Evolutionary conservation across 768 basidiomycete species (phyloP).

Genomic region (Mycena rosella): DNA sequence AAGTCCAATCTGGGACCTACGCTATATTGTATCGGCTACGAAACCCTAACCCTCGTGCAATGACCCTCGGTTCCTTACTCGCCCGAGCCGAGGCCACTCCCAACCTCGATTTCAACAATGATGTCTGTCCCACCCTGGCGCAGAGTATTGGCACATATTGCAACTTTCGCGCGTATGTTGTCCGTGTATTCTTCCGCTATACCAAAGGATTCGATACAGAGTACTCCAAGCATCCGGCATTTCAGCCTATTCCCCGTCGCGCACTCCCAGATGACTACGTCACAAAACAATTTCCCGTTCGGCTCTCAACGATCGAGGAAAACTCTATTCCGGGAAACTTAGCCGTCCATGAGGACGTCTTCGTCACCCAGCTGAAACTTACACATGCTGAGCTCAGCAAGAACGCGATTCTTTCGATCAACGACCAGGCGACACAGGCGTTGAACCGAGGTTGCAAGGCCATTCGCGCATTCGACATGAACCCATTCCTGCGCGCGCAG

Average conservation of each 20-base stretch:
- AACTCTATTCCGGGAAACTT: constrained; percentile 27
- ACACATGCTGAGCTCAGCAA: constrained; percentile 9
- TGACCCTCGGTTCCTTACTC: constrained; percentile 25
- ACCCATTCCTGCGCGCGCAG: constrained; percentile 38
- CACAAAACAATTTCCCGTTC: constrained; percentile 10
- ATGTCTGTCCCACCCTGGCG: neutral
- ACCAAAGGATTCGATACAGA: no score
- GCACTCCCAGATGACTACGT: neutral
- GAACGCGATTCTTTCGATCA: constrained; percentile 28
- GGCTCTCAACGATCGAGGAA: constrained; percentile 31
- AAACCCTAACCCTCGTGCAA: constrained; percentile 13
- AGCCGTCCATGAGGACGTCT: constrained; percentile 29
- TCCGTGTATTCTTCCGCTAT: no score
- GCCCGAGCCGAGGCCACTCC: neutral
- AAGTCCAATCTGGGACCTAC: constrained; percentile 38
- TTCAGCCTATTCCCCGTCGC: no score
- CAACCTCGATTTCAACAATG: constrained; percentile 9
- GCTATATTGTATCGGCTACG: constrained; percentile 32
- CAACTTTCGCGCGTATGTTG: no score
- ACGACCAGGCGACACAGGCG: constrained; percentile 35
- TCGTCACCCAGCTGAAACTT: constrained; percentile 30
- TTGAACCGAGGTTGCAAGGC: constrained; percentile 24
- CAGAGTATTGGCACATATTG: no score
- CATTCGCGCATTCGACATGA: constrained; percentile 21
- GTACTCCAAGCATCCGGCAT: no score